Conservation (phyloP, 768 basidiomycete species). For the Sporobolomyces pararoseus region DNA sequence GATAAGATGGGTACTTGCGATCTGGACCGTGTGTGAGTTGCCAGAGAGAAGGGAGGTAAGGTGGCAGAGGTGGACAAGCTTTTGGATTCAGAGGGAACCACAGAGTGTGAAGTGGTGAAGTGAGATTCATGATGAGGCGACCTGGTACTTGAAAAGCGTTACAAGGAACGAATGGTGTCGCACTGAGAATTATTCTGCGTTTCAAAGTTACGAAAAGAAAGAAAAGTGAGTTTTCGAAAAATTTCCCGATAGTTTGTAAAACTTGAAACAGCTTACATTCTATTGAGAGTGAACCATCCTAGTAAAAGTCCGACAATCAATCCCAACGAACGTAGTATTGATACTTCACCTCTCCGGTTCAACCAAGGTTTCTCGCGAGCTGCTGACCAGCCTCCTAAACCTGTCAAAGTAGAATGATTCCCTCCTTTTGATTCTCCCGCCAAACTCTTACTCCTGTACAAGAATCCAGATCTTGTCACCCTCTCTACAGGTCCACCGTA, state of each 20-base stretch:
- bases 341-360: conserved; percentile 7
- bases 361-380: too few species aligned
- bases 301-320: not conserved
- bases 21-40: conserved; percentile 22
- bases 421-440: not conserved
- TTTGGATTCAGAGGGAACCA: conserved; percentile 30
- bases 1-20: conserved; percentile 12
- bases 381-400: too few species aligned
- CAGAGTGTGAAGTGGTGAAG: conserved; percentile 33
- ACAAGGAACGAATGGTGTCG: conserved; percentile 23
- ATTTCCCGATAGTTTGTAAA: too few species aligned
- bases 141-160: conserved; percentile 29
- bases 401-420: too few species aligned
- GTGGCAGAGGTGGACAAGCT: conserved; percentile 22
- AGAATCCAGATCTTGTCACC: not conserved
- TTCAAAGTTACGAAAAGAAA: too few species aligned
- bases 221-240: too few species aligned
- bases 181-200: not conserved
- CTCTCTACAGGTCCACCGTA: not conserved
- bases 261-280: conserved; percentile 6
- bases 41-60: conserved; percentile 41
- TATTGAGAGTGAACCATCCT: conserved; percentile 3
- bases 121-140: conserved; percentile 39
- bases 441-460: conserved; percentile 14
- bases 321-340: not conserved